Percentiles rank a stretch among this genome's conserved stretches.
phyloP scores from a whole-genome alignment of 208 protist genomes.

The Crithidia sp. region DNA sequence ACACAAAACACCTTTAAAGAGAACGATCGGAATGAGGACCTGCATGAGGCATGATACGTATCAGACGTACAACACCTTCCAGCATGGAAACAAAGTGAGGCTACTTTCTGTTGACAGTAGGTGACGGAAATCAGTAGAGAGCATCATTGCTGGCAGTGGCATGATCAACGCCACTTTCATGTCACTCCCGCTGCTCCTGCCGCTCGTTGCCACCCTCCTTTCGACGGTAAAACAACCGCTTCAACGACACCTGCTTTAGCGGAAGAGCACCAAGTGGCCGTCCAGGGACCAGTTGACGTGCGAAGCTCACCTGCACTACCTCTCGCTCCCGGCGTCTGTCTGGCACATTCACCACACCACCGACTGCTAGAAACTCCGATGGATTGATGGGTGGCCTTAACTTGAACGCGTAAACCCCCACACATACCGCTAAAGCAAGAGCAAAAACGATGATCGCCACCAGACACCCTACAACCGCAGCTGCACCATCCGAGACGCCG shows the following conservation, averaged over 20 bases:
- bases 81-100: no score
- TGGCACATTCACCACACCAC: not conserved
- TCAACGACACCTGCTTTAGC: slow-evolving; percentile 26
- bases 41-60: no score
- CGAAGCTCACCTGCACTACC: slow-evolving; percentile 12
- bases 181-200: not conserved
- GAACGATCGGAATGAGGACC: no score
- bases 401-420: not conserved
- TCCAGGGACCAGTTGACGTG: not conserved
- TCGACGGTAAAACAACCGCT: slow-evolving; percentile 27
- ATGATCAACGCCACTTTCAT: no score
- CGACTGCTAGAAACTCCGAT: not conserved
- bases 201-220: not conserved
- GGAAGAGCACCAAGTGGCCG: slow-evolving; percentile 15
- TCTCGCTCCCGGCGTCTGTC: not conserved
- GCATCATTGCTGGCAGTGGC: no score
- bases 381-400: not conserved
- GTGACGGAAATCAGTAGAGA: no score
- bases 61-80: no score
- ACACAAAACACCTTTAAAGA: not conserved
- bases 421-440: not conserved
- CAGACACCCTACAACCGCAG: not conserved
- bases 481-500: not conserved
- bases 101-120: no score
- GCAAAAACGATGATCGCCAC: not conserved